These are phyloP conservation scores for Ustilago vetiveriae DNA, from an alignment of 1,284 basidiomycete genomes.

Conservation along the genomic window DNA sequence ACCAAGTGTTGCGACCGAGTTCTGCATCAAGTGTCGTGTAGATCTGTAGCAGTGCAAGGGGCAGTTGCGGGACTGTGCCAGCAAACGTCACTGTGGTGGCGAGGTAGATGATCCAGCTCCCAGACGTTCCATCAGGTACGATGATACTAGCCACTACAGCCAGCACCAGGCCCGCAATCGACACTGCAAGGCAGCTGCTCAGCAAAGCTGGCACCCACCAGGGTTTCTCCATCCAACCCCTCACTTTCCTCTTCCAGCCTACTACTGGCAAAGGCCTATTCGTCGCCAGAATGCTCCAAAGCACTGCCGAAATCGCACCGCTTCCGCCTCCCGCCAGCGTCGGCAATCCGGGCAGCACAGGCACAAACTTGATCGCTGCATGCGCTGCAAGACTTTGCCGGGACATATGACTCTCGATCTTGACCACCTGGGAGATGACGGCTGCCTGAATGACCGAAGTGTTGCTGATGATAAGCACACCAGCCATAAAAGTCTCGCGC, in stretches of 20 bases:
- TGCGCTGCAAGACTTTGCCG: not conserved
- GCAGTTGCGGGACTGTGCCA: conserved; percentile 24
- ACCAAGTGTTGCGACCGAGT: conserved; percentile 3
- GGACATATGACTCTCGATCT: not conserved
- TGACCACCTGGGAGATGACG: conserved; percentile 18
- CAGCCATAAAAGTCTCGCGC: conserved; percentile 30
- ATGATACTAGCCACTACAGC: conserved; percentile 13
- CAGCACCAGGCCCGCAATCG: conserved; percentile 8
- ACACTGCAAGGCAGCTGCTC: conserved; percentile 10
- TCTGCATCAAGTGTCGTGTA: conserved; percentile 20
- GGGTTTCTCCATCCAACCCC: not conserved
- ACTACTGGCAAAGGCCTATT: not conserved
- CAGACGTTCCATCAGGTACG: conserved; percentile 8
- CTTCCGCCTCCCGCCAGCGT: conserved; percentile 18
- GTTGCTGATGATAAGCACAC: conserved; percentile 27
- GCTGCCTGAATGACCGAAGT: conserved; percentile 26
- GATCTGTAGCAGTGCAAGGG: conserved; percentile 27
- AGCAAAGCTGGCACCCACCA: conserved; percentile 27
- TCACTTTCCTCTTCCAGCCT: not conserved
- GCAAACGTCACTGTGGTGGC: conserved; percentile 11
- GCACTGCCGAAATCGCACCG: conserved; percentile 6
- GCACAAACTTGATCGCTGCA: conserved; percentile 2
- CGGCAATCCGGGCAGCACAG: conserved; percentile 20
- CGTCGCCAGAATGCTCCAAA: conserved; percentile 10
- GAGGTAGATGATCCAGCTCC: conserved; percentile 17